phyloP scores from a whole-genome alignment of 495 filamentous ascomycete genomes.

The Usnea hakonensis region DNA sequence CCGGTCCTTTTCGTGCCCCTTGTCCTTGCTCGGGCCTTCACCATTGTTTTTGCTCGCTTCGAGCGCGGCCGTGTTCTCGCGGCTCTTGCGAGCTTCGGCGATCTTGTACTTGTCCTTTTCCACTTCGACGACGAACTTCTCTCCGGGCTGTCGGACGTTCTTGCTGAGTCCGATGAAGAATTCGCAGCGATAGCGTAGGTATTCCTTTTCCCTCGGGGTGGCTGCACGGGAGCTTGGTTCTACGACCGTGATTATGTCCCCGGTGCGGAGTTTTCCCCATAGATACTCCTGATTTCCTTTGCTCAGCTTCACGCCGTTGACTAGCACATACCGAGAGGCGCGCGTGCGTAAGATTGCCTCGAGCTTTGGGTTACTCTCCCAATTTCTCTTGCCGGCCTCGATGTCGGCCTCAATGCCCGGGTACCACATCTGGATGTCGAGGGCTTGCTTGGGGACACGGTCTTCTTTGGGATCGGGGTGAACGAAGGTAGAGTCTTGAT shows the following conservation, averaged over 20 bases:
- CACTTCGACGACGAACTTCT: conserved; percentile 23
- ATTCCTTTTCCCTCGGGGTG: conserved; percentile 39
- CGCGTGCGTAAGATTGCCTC: conserved; percentile 66
- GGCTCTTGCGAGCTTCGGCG: conserved; percentile 1
- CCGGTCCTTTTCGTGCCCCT: not conserved
- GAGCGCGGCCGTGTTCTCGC: conserved; percentile 5
- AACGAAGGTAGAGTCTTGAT: conserved; percentile 49
- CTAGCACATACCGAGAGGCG: conserved; percentile 57
- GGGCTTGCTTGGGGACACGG: conserved; percentile 71
- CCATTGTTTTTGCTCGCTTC: not conserved
- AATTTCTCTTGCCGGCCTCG: conserved; percentile 48
- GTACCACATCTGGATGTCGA: conserved; percentile 67
- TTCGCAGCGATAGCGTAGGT: conserved; percentile 45
- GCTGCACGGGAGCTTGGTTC: conserved; percentile 35
- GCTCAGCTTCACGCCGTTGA: conserved; percentile 50
- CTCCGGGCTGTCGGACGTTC: conserved; percentile 30
- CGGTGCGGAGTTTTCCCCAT: conserved; percentile 13
- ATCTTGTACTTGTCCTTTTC: conserved; percentile 28
- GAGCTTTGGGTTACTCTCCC: conserved; percentile 44
- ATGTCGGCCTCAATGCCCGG: conserved; percentile 50
- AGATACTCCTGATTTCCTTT: conserved; percentile 15
- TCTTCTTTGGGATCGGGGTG: conserved; percentile 52
- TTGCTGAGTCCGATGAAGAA: conserved; percentile 48
- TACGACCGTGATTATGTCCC: conserved; percentile 14
- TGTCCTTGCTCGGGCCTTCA: not conserved